Evolutionary conservation across 1,284 basidiomycete genomes (phyloP), one percentile per base, ranked within the genome.

Genomic region (Naganishia albida): DNA sequence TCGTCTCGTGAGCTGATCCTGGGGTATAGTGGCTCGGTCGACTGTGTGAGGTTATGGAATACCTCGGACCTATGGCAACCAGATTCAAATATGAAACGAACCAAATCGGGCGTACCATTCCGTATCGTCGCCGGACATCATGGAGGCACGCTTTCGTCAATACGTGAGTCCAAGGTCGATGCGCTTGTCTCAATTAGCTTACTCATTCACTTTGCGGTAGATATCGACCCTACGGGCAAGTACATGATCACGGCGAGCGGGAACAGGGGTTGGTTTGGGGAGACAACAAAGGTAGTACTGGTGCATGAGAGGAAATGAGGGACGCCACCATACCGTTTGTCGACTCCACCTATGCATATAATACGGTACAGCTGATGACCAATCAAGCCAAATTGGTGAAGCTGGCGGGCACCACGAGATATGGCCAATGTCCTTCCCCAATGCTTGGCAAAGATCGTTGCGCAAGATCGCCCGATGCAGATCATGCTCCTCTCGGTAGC

Each of bases 91-190:
- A 85, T 83, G 72, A 80, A 81, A 63, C 86, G 83, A 75, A 84
- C 85, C 49, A 69, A 69, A 51, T 75, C 70, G 30, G 70, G 73
- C 8, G 87, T 88, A 20, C 89, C 89, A 69, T 97, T 97, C 83
- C 93, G 93, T 78, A 96, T 98, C 68, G 91, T 99, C 43, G 90
- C 93, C 4, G 95, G 95, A 0, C 94, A 98, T 79, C 92, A 97
- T 78, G 93, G 94, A 34, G 94, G 93, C 1, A 90, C 88, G 67
- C 85, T 97, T 18, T 95, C 92, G 4, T 88, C 90, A 71, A 90
- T 96, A 85, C 77, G 92, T 94, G 78, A 74, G 88, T 80, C 13
- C 7, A 34, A 78, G 74, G 88, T 80, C 3, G 20, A 34, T 26
- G 15, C 7, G 51, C 51, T 30, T 48, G n/a, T 67, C 62, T 66